These are phyloP conservation scores for Hymenoscyphus linearis DNA, from an alignment of 2,329 filamentous ascomycete species.

Conservation along the genomic window DNA sequence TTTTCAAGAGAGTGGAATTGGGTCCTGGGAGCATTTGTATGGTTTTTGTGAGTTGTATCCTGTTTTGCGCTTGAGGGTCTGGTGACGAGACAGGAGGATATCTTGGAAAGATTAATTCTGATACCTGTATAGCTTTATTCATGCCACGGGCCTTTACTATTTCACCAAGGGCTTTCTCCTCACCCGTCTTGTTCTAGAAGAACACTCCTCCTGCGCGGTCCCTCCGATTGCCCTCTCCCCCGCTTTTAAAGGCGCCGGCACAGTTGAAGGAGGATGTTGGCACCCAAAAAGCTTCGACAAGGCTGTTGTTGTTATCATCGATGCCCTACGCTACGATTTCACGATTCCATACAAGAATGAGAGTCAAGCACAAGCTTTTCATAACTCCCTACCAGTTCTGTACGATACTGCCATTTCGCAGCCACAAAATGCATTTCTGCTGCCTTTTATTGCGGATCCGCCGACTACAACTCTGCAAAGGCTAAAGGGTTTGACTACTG, in stretches of 20 bases:
- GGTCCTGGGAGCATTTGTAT: conserved; percentile 28
- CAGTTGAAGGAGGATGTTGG: conserved; percentile 76
- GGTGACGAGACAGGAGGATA: background rate
- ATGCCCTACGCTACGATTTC: conserved; percentile 95
- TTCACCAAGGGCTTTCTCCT: conserved; percentile 95
- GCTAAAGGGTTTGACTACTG: conserved; percentile 89
- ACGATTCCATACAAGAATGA: conserved; percentile 67
- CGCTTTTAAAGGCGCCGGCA: conserved; percentile 25
- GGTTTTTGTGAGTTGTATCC: conserved; percentile 30
- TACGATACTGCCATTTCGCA: conserved; percentile 72
- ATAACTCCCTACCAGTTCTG: conserved; percentile 81
- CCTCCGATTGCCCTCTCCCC: conserved; percentile 55
- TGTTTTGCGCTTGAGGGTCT: background rate
- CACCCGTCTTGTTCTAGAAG: conserved; percentile 73
- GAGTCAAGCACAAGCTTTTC: conserved; percentile 53
- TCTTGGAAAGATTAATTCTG: conserved; percentile 7
- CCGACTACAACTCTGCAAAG: conserved; percentile 90
- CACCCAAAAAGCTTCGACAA: conserved; percentile 91
- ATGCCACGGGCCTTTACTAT: conserved; percentile 77
- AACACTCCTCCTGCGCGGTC: conserved; percentile 64
- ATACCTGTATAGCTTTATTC: conserved; percentile 45
- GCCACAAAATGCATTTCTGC: conserved; percentile 79
- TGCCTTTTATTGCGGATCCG: conserved; percentile 95
- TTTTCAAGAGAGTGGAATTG: conserved; percentile 30
- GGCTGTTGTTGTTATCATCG: conserved; percentile 83